Evolutionary conservation across 345 rosid species (phyloP), one percentile per base, ranked within the genome.

Genomic region (Hevea brasiliensis): DNA sequence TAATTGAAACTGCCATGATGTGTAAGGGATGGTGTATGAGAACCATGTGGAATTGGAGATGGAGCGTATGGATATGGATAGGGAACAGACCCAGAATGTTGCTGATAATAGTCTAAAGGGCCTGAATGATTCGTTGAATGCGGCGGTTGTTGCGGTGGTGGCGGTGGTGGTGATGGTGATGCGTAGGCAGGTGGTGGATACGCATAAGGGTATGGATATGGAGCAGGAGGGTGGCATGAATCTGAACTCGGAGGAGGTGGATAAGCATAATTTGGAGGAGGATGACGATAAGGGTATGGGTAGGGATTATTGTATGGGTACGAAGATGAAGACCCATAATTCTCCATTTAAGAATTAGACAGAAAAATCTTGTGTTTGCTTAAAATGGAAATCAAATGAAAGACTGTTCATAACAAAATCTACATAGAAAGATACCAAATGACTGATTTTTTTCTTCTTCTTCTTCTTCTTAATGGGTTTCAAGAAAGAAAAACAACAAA

Each of bases 231-330:
- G 32, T 76, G 77, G 55, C 81, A 87, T 63, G 89, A 81, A 79
- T 85, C 92, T 64, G 84, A 74, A 61, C 55, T 70, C 32, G 92
- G 86, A 26, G 90, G 86, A 44, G 92, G 86, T 37, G 92, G 87
- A 67, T 88, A 87, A 27, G 78, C 88, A 71, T 82, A 61, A 68
- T 23, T 67, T 20, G 76, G 81, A 41, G 80, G 76, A 53, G 77
- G 70, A 1, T 64, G 60, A 8, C 67, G 81, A 56, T 81, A 82
- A 50, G 89, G 85, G 69, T 90, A 82, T 40, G 82, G 85, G 62
- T 88, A 89, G 29, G 77, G 77, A 57, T 79, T 76, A 61, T 72
- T 79, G 55, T 86, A 76, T 7, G 92, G 87, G 73, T 90, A 71
- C 17, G 65, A 55, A 45, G 72, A 29, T 15, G 50, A 29, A 61